phyloP scores from a whole-genome alignment of 2,329 filamentous ascomycete species.

The Aspergillus piperis region DNA sequence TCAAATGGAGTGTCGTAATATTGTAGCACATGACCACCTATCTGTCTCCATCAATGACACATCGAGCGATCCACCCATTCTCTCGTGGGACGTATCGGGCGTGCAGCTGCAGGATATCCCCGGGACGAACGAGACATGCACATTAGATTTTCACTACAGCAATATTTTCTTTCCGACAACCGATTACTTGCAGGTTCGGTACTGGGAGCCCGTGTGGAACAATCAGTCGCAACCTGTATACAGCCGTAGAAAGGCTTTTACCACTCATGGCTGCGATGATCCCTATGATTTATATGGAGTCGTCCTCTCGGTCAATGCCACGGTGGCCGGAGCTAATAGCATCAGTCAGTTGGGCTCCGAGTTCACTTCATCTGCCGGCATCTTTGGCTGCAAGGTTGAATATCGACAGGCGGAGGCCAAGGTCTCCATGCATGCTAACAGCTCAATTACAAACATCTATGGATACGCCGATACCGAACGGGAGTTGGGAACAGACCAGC shows the following conservation, averaged over 20 bases:
- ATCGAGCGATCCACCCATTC: conserved; percentile 13
- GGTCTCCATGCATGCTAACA: conserved; percentile 37
- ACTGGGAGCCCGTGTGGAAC: conserved; percentile 35
- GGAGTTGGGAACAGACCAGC: conserved; percentile 22
- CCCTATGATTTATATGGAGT: conserved; percentile 37
- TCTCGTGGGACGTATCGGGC: conserved; percentile 33
- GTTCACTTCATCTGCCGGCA: conserved; percentile 29
- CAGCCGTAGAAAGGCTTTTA: conserved; percentile 26
- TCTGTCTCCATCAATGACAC: conserved; percentile 26
- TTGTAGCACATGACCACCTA: conserved; percentile 22
- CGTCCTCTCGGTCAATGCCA: conserved; percentile 34
- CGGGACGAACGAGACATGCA: conserved; percentile 21
- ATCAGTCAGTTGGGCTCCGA: conserved; percentile 12
- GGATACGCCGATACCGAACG: conserved; percentile 23
- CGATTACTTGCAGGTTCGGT: conserved; percentile 36
- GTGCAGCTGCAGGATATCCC: conserved; percentile 22
- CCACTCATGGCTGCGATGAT: conserved; percentile 27
- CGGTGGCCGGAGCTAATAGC: conserved; percentile 10
- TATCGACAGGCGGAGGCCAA: conserved; percentile 32
- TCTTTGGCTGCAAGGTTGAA: conserved; percentile 36
- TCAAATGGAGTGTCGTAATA: conserved; percentile 26
- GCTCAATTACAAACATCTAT: conserved; percentile 32
- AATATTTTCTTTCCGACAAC: conserved; percentile 31
- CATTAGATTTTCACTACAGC: conserved; percentile 32
- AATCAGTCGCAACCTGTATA: conserved; percentile 11